Percentiles rank a stretch among this genome's conserved stretches.
phyloP scores from a whole-genome alignment of 2,329 filamentous ascomycete species.

The Microascus cirrosus region DNA sequence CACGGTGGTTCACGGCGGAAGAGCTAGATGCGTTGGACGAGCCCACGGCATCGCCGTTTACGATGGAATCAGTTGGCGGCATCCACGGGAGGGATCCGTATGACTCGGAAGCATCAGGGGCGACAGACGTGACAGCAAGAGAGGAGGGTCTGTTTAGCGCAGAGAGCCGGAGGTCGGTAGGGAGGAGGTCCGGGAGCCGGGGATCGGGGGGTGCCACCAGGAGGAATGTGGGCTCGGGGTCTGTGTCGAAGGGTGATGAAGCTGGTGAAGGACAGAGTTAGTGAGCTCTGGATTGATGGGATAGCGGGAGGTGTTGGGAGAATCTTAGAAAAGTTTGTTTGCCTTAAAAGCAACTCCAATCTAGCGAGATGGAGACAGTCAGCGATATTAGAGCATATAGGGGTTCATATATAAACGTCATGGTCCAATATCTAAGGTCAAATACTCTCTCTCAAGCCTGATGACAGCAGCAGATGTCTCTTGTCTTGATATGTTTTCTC shows the following conservation, averaged over 20 bases:
- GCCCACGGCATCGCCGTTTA: conserved; percentile 65
- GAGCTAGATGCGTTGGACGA: conserved; percentile 56
- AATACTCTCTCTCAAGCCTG: no score
- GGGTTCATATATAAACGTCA: no score
- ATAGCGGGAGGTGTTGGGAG: neutral
- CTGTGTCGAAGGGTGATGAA: neutral
- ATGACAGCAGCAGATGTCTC: no score
- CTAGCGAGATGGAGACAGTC: neutral
- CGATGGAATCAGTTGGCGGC: conserved; percentile 65
- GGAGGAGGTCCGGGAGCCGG: conserved; percentile 18
- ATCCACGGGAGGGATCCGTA: conserved; percentile 32
- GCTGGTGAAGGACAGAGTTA: neutral
- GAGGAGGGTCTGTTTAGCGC: conserved; percentile 1
- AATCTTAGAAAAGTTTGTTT: neutral
- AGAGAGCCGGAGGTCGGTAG: neutral
- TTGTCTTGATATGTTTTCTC: no score
- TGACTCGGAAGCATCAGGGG: conserved; percentile 8
- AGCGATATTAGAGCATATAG: no score
- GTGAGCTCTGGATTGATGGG: neutral
- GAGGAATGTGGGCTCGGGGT: conserved; percentile 8
- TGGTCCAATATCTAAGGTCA: no score
- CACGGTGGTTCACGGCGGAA: conserved; percentile 44
- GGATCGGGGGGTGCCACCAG: conserved; percentile 15
- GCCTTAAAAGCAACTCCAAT: neutral
- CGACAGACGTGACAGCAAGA: neutral